Evolutionary conservation across 768 basidiomycete genomes (phyloP).

Genomic region (Suillus plorans): DNA sequence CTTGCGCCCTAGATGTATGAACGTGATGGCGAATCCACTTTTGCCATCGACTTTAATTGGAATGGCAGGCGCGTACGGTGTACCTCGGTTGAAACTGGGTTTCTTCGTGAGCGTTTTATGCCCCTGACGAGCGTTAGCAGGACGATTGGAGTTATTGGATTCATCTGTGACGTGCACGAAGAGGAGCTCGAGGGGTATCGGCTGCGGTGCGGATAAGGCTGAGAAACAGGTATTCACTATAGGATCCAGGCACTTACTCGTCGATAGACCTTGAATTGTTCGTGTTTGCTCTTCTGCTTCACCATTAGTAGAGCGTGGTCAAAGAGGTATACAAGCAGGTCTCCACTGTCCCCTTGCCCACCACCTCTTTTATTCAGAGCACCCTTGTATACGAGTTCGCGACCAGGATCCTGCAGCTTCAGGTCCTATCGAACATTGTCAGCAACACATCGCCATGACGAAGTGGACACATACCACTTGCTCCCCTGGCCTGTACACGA

Average conservation of each 20-base stretch:
- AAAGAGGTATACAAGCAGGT: conserved; percentile 91
- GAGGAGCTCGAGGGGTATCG: conserved; percentile 93
- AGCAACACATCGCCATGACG: not conserved
- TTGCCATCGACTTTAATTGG: conserved; percentile 62
- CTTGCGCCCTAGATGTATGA: conserved; percentile 90
- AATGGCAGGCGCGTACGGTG: conserved; percentile 46
- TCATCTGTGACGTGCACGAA: conserved; percentile 81
- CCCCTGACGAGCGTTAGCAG: conserved; percentile 39
- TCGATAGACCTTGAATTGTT: conserved; percentile 91
- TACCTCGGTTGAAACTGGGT: conserved; percentile 40
- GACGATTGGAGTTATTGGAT: conserved; percentile 28
- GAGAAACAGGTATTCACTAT: not conserved
- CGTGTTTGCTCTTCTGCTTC: conserved; percentile 90
- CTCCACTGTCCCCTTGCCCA: conserved; percentile 73
- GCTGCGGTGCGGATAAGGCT: conserved; percentile 45
- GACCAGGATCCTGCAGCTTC: conserved; percentile 79
- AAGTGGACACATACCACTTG: conserved; percentile 61
- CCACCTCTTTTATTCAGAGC: conserved; percentile 81
- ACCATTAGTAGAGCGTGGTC: conserved; percentile 96
- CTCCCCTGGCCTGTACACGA: conserved; percentile 88
- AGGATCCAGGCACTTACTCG: conserved; percentile 54
- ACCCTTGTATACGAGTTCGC: conserved; percentile 92
- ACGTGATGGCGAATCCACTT: conserved; percentile 88
- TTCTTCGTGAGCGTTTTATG: conserved; percentile 44
- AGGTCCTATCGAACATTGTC: conserved; percentile 58